Evolutionary conservation across 148 eudicot genomes (phyloP).

Genomic region (Cornus florida): DNA sequence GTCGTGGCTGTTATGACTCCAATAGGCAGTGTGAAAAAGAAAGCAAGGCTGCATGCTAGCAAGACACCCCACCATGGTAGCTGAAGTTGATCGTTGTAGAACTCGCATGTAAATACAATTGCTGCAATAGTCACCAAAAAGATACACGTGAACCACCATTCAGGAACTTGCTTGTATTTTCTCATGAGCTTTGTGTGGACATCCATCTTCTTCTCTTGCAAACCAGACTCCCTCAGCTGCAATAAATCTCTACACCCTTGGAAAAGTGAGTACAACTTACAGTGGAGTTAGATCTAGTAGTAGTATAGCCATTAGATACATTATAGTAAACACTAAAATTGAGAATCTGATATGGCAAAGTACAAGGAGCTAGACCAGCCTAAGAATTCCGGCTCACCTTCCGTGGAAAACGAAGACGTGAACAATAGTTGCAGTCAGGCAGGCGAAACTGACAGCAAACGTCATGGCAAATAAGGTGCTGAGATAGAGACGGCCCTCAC

Average conservation of each 20-base stretch:
- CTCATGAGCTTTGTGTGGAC: constrained; percentile 67
- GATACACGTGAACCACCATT: constrained; percentile 59
- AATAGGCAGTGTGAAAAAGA: constrained; percentile 63
- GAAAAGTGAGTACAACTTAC: constrained; percentile 11
- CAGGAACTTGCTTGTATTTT: constrained; percentile 58
- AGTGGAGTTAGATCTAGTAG: not conserved
- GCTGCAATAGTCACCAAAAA: constrained; percentile 33
- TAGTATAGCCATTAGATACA: not conserved
- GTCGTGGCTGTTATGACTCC: constrained; percentile 65
- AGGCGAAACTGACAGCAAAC: constrained; percentile 62
- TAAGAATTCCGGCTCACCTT: constrained; percentile 38
- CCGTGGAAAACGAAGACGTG: constrained; percentile 79
- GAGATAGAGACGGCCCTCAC: constrained; percentile 51
- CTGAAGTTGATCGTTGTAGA: constrained; percentile 50
- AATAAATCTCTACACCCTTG: constrained; percentile 35
- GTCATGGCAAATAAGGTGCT: constrained; percentile 51
- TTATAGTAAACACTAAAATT: no score
- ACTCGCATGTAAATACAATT: constrained; percentile 35
- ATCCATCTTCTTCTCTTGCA: constrained; percentile 44
- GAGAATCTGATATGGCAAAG: not conserved
- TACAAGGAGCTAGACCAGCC: not conserved
- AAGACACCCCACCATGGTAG: constrained; percentile 71
- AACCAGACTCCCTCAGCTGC: constrained; percentile 51
- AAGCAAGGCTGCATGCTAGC: constrained; percentile 52
- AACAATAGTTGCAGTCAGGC: constrained; percentile 59